Evolutionary conservation across 2,329 filamentous ascomycete species (phyloP).

Genomic region (Diaporthe amygdali): DNA sequence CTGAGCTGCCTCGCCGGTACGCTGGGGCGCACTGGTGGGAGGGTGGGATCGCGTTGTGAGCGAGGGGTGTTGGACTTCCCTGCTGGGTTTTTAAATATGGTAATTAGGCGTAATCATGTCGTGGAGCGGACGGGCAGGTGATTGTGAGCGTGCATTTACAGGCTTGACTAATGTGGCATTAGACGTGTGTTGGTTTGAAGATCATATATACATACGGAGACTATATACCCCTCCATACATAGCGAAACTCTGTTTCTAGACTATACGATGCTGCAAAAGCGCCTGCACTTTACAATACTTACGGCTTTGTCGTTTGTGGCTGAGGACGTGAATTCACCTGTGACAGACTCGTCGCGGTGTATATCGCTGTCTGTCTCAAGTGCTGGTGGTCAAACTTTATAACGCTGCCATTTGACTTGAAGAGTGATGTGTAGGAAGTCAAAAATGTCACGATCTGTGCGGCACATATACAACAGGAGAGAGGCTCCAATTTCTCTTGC

Average conservation of each 20-base stretch:
- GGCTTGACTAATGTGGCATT: not conserved
- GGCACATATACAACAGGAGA: not conserved
- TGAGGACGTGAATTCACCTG: not conserved
- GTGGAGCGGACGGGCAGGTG: not conserved
- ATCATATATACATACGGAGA: not conserved
- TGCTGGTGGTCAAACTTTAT: not conserved
- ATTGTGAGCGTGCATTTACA: not conserved
- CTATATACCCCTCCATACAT: too few species aligned
- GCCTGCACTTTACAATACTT: too few species aligned
- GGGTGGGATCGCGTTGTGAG: constrained; percentile 43
- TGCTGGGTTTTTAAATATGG: not conserved
- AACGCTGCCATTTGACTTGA: not conserved
- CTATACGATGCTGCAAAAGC: too few species aligned
- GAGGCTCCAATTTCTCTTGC: not conserved
- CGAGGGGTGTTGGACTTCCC: not conserved
- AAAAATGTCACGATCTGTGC: not conserved
- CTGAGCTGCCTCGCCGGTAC: constrained; percentile 61
- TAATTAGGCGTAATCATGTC: not conserved
- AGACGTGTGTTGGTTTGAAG: not conserved
- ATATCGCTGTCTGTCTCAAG: not conserved
- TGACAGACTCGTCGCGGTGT: too few species aligned
- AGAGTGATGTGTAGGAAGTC: not conserved
- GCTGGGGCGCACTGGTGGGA: constrained; percentile 68
- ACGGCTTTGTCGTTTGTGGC: too few species aligned
- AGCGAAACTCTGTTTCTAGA: not conserved